A percentile compares a stretch with the other conserved stretches of the same genome.
These are phyloP conservation scores for Hepatocystis sp. DNA, from an alignment of 169 alveolate genomes.

Conservation along the genomic window DNA sequence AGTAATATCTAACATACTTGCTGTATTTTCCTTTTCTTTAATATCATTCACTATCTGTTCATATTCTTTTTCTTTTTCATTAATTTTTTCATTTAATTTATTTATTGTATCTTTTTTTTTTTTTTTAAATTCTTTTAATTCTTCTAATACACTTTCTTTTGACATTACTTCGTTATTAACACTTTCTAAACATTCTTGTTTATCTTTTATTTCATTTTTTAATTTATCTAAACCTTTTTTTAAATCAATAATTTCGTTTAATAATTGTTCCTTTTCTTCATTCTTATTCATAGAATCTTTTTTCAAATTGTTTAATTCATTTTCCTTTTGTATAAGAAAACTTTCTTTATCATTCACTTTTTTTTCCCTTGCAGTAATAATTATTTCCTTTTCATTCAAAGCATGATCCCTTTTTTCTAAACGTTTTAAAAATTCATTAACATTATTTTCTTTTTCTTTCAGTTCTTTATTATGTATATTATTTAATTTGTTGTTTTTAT, in stretches of 20 bases:
- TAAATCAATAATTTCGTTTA: constrained; percentile 33
- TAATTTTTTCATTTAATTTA: constrained; percentile 23
- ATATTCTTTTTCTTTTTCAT: constrained; percentile 47
- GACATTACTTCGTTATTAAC: constrained; percentile 18
- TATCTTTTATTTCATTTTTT: constrained; percentile 34
- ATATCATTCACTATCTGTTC: constrained; percentile 20
- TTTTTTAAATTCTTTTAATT: constrained; percentile 20
- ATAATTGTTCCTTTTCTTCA: constrained; percentile 50
- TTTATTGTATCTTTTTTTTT: constrained; percentile 51
- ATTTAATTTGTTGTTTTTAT: constrained; percentile 28
- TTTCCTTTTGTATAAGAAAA: constrained; percentile 34
- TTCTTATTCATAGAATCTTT: constrained; percentile 34
- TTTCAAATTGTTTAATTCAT: constrained; percentile 35
- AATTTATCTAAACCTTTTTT: constrained; percentile 30
- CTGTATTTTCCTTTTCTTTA: constrained; percentile 31
- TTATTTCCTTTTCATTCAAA: constrained; percentile 27
- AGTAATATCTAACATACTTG: constrained; percentile 18
- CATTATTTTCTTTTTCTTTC: constrained; percentile 35
- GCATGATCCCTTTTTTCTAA: constrained; percentile 41
- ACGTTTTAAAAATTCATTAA: constrained; percentile 16
- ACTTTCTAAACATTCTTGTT: constrained; percentile 51
- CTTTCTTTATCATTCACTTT: constrained; percentile 47
- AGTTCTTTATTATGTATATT: constrained; percentile 34
- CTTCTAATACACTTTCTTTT: constrained; percentile 47
- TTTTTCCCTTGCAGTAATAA: constrained; percentile 43